Evolutionary conservation across 73 alveolate genomes (phyloP).

Genomic region (Halteria grandinella): DNA sequence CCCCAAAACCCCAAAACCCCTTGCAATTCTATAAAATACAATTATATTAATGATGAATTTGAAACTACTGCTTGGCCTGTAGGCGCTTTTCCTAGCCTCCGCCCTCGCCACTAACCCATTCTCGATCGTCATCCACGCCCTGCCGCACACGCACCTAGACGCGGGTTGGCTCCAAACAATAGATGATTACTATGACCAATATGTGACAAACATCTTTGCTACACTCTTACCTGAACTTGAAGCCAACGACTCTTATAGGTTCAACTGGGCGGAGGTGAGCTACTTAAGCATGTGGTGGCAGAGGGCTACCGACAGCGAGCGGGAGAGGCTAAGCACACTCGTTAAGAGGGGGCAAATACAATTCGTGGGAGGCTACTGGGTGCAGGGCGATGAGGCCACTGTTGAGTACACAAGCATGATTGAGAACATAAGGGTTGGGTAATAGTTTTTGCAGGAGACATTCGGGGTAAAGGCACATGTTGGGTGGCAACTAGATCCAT

Average conservation of each 20-base stretch:
- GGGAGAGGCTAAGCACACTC: slow-evolving; percentile 52
- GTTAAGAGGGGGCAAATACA: slow-evolving; percentile 79
- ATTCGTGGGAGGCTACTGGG: slow-evolving; percentile 95
- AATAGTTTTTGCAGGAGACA: slow-evolving; percentile 74
- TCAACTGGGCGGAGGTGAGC: slow-evolving; percentile 75
- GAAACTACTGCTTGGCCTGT: too few species aligned
- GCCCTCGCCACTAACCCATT: too few species aligned
- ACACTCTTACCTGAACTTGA: slow-evolving; percentile 21
- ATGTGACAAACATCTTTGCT: slow-evolving; percentile 18
- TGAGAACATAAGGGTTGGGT: slow-evolving; percentile 78
- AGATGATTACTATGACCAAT: slow-evolving; percentile 67
- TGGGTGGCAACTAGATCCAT: slow-evolving; percentile 90
- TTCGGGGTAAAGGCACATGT: slow-evolving; percentile 80
- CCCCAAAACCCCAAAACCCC: too few species aligned
- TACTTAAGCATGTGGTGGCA: slow-evolving; percentile 77
- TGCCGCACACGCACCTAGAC: slow-evolving; percentile 86
- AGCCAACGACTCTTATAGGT: slow-evolving; percentile 11
- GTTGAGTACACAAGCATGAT: slow-evolving; percentile 73
- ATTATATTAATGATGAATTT: too few species aligned
- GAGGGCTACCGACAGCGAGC: neutral
- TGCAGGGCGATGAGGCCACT: slow-evolving; percentile 88
- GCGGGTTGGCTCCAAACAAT: slow-evolving; percentile 88
- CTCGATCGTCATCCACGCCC: slow-evolving; percentile 77
- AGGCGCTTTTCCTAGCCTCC: too few species aligned
- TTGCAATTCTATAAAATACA: too few species aligned